Base-by-base conservation (phyloP, 2,329 filamentous ascomycete genomes). In the Stemphylium vesicarium region DNA sequence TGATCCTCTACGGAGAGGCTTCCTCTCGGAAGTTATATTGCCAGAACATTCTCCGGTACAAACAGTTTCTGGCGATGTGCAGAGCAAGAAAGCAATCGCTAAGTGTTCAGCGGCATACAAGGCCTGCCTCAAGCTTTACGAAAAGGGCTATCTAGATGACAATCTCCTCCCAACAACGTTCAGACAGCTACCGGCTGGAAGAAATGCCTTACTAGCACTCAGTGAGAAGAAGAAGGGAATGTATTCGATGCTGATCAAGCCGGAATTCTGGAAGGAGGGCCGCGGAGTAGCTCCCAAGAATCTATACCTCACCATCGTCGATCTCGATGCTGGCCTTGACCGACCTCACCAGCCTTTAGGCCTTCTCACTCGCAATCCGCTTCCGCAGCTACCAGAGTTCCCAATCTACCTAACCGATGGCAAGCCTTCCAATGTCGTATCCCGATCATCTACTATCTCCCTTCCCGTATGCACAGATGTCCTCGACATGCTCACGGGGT, bases 81-180 rank as follows among this genome's bases (percentile, higher is more conserved):
- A 88, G 50, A 72, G 80, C 7, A 90, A 83, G 53, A 98, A 96
- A 74, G 82, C 87, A 26, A 77, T 89, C 15, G 94, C 95, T 4
- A 96, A 95, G 73, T 91, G 91, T 61, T 91, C 93, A 0, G 94
- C 93, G 3, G 94, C 95, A 0, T 98, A 94, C 71, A 85, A 92
- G 67, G 85, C 89, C 45, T 97, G 93, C 68, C 72, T 92, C 1
- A 72, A 86, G 57, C 81, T 99, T 13, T 81, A 88, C 42, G 80
- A 85, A 54, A 82, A 83, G 48, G 84, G 84, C 2, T 86, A 88
- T 56, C 80, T 99, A 4, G 85, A 97, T 68, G 82, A 87, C 0
- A 80, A 92, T 69, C 80, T 98, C 2, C 83, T 91, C 50, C 91
- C 95, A 0, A 84, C 84, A 0, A 90, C 91, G 56, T 81, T 82